Evolutionary conservation across 805 yeast genomes (phyloP).

Genomic region (Ogataea methylovora): DNA sequence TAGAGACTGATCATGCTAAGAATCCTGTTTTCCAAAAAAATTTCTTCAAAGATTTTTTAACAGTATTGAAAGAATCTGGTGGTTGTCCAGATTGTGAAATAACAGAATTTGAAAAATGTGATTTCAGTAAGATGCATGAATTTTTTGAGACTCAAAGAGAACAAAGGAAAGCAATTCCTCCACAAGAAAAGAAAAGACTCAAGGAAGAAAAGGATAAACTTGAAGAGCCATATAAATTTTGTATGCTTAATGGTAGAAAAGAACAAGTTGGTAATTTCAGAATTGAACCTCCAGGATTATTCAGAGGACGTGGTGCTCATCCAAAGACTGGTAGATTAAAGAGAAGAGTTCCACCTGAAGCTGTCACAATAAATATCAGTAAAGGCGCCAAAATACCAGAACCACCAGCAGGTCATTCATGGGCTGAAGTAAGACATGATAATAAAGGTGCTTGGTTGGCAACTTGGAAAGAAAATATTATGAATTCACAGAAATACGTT

Average conservation of each 20-base stretch:
- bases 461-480: conserved; percentile 92
- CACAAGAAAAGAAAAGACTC: conserved; percentile 67
- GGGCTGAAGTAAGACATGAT: conserved; percentile 90
- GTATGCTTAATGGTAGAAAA: conserved; percentile 77
- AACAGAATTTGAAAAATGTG: conserved; percentile 58
- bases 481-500: conserved; percentile 79
- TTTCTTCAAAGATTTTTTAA: conserved; percentile 71
- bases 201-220: conserved; percentile 65
- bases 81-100: conserved; percentile 49
- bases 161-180: conserved; percentile 59
- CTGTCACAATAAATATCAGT: conserved; percentile 77
- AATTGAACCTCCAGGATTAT: conserved; percentile 93
- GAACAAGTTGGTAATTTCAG: conserved; percentile 92
- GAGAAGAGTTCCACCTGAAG: conserved; percentile 83
- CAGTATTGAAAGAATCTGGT: conserved; percentile 62
- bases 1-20: conserved; percentile 81
- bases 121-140: conserved; percentile 67
- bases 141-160: conserved; percentile 64
- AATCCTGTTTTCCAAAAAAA: conserved; percentile 83
- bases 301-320: conserved; percentile 95
- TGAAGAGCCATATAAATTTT: conserved; percentile 78
- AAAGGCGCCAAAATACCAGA: conserved; percentile 64
- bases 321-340: conserved; percentile 93
- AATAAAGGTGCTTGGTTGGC: conserved; percentile 93
- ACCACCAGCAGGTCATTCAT: conserved; percentile 79